These are phyloP conservation scores for Fraxinus latifolia DNA, from an alignment of 305 asterid genomes.

Conservation along the genomic window DNA sequence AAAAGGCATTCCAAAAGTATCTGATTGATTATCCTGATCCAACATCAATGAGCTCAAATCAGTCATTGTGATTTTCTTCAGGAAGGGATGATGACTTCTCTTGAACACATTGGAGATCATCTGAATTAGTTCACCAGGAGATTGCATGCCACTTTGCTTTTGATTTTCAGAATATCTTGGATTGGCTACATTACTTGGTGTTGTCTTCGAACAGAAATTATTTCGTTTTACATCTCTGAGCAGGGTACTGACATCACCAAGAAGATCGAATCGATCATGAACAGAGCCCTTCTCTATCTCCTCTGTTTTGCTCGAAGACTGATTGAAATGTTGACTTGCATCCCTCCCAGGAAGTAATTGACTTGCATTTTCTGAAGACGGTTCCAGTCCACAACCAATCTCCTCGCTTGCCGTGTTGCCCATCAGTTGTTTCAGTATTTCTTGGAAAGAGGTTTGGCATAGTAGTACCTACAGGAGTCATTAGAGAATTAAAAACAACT, in stretches of 20 bases:
- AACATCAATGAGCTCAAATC: constrained; percentile 66
- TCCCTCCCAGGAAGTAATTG: constrained; percentile 26
- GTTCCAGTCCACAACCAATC: constrained; percentile 33
- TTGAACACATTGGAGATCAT: constrained; percentile 63
- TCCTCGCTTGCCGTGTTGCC: constrained; percentile 43
- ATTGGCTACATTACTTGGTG: constrained; percentile 42
- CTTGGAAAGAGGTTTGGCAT: constrained; percentile 90
- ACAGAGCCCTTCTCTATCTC: constrained; percentile 47
- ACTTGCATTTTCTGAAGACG: constrained; percentile 34
- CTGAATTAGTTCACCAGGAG: constrained; percentile 76
- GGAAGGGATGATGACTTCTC: constrained; percentile 79
- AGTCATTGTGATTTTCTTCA: constrained; percentile 65
- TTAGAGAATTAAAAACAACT: constrained; percentile 19
- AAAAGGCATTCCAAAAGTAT: constrained; percentile 91
- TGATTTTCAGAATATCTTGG: constrained; percentile 40
- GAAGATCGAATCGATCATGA: constrained; percentile 71
- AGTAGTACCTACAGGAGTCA: constrained; percentile 69
- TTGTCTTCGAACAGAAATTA: constrained; percentile 42
- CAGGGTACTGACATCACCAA: constrained; percentile 63
- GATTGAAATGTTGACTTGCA: constrained; percentile 35
- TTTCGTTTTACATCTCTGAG: constrained; percentile 71
- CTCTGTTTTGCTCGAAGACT: constrained; percentile 36
- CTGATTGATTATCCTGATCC: constrained; percentile 82
- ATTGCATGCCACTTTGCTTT: constrained; percentile 51
- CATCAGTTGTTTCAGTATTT: constrained; percentile 87